Evolutionary conservation across 108 stramenopile genomes (phyloP).

Genomic region (Schizochytrium sp.): DNA sequence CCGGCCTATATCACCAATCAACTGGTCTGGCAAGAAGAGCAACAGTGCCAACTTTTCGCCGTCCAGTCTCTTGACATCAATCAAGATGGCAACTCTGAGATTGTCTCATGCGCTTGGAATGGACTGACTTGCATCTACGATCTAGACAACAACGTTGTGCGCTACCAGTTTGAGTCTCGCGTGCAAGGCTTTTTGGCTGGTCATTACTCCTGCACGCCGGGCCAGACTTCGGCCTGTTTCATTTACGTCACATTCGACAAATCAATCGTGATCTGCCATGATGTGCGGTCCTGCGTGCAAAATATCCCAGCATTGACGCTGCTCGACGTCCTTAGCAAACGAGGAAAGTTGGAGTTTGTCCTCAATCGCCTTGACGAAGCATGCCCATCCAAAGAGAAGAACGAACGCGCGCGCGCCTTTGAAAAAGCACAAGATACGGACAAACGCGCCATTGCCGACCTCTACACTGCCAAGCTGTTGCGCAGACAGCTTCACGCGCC

Average conservation of each 20-base stretch:
- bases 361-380: background rate
- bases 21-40: background rate
- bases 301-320: background rate
- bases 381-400: background rate
- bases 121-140: slow-evolving; percentile 1
- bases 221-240: background rate
- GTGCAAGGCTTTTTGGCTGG: background rate
- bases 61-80: background rate
- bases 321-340: background rate
- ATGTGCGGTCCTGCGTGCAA: background rate
- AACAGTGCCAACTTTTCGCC: background rate
- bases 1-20: background rate
- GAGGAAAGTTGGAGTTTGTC: background rate
- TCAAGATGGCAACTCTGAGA: background rate
- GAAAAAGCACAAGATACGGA: background rate
- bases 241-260: background rate
- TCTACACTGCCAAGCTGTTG: no score
- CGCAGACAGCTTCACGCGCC: no score
- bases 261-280: background rate
- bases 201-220: background rate
- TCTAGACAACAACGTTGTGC: background rate
- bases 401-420: background rate
- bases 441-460: background rate
- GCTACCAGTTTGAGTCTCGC: background rate
- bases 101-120: slow-evolving; percentile 3